A percentile compares a stretch with the other conserved stretches of the same genome.
Conservation (phyloP, 2,329 filamentous ascomycete species). For the Rhynchosporium agropyri region DNA sequence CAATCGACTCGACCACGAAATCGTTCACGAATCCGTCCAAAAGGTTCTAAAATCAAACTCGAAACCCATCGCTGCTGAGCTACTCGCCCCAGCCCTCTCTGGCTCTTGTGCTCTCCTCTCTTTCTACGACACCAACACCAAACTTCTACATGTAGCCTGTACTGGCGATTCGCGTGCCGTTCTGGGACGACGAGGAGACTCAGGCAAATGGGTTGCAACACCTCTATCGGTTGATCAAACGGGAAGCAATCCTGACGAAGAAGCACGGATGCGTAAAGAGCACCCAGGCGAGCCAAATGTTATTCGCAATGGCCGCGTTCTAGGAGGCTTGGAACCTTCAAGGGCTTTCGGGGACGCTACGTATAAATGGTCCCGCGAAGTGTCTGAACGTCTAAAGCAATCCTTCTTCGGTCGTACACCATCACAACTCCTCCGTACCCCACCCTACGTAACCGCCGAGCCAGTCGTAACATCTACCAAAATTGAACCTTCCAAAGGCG, state of each 20-base stretch:
- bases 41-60: conserved; percentile 89
- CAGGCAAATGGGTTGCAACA: conserved; percentile 90
- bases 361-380: conserved; percentile 93
- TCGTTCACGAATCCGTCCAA: conserved; percentile 88
- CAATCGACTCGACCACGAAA: conserved; percentile 85
- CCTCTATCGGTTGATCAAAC: conserved; percentile 93
- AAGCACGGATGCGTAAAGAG: conserved; percentile 76
- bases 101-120: conserved; percentile 96
- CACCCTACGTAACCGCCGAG: conserved; percentile 96
- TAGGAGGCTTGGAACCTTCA: conserved; percentile 89
- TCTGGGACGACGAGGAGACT: conserved; percentile 74
- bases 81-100: conserved; percentile 88
- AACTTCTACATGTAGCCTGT: conserved; percentile 89
- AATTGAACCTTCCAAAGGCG: conserved; percentile 83
- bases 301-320: conserved; percentile 83
- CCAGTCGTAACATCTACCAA: conserved; percentile 92
- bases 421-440: conserved; percentile 78
- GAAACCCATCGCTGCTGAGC: conserved; percentile 86
- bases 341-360: conserved; percentile 94
- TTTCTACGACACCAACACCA: conserved; percentile 89
- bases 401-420: conserved; percentile 87
- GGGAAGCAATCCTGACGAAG: conserved; percentile 84
- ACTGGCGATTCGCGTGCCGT: conserved; percentile 97
- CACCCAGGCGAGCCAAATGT: conserved; percentile 91
- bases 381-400: conserved; percentile 77